These are phyloP conservation scores for Coemansia sp. DNA, from an alignment of 192 early-diverging fungal species.

Conservation along the genomic window DNA sequence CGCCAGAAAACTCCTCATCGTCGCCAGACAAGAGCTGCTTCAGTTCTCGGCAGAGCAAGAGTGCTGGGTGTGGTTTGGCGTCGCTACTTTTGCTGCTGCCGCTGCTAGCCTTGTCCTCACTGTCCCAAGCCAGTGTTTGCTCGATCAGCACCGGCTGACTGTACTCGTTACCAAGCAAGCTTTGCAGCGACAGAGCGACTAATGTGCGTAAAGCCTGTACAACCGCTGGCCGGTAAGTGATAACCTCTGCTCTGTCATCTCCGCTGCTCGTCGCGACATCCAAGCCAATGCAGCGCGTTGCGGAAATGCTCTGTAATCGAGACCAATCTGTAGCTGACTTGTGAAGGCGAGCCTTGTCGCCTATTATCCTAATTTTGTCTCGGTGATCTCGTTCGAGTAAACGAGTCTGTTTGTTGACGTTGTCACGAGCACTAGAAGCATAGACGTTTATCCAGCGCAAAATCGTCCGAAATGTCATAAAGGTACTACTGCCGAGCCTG, in stretches of 20 bases:
- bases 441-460: conserved; percentile 33
- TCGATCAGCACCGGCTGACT: conserved; percentile 1
- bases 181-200: conserved; percentile 13
- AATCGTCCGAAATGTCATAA: conserved; percentile 16
- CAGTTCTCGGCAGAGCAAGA: not conserved
- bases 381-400: conserved; percentile 14
- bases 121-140: conserved; percentile 15
- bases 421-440: conserved; percentile 24
- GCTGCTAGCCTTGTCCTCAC: not conserved
- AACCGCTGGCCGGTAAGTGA: conserved; percentile 18
- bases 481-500: not conserved
- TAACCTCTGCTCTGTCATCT: not conserved
- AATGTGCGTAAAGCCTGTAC: conserved; percentile 14
- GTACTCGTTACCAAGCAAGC: conserved; percentile 5
- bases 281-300: not conserved
- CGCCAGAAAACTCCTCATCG: conserved; percentile 1
- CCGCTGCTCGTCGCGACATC: not conserved
- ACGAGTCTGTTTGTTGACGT: conserved; percentile 16
- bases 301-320: conserved; percentile 32
- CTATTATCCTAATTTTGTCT: conserved; percentile 24
- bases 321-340: conserved; percentile 45
- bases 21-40: not conserved
- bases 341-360: conserved; percentile 22
- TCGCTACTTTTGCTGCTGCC: not conserved
- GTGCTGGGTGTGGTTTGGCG: not conserved